Evolutionary conservation across 1,284 basidiomycete species (phyloP), one percentile per base, ranked within the genome.

Genomic region (Ustilago lituana): DNA sequence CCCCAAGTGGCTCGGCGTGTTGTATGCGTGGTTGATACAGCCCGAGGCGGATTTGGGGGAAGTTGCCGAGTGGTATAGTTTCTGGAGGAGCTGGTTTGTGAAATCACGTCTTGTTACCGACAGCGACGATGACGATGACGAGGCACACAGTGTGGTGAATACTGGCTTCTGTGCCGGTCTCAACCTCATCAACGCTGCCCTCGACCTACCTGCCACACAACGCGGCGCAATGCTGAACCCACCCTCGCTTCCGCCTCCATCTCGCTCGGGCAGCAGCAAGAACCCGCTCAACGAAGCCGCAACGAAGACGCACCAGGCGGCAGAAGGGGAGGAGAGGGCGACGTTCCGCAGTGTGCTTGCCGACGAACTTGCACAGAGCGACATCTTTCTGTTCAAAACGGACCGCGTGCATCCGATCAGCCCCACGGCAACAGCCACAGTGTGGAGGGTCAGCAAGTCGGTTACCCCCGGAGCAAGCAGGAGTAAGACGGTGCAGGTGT

Each of bases 311-410:
- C 3, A n/a, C 24, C n/a, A 44, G 20, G 22, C 24, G 10, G 24
- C 23, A 7, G 7, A 3, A 29, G 26, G 24, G 11, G 29, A 40
- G 26, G 44, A 55, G 31, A 22, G 31, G 17, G 50, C 47, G 72
- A 94, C 93, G 0, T 98, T 98, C 88, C 87, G 90, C 4, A 86
- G 88, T 7, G 89, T 98, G 51, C 92, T 94, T 39, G 93, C 97
- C 80, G 94, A 97, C 27, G 89, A 86, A 73, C 90, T 91, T 3
- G 88, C 91, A 1, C 84, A 87, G 20, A 88, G 91, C 80, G 94
- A 98, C 83, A 83, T 98, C 68, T 83, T 98, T 51, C 90, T 98
- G 81, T 85, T 97, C 40, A 91, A 93, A 2, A 89, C 90, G 4
- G 92, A 93, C 4, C 87, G 87, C 48, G 90, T 89, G 12, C 91